Conservation (phyloP, 2,329 filamentous ascomycete species). For the Pyrenophora teres region DNA sequence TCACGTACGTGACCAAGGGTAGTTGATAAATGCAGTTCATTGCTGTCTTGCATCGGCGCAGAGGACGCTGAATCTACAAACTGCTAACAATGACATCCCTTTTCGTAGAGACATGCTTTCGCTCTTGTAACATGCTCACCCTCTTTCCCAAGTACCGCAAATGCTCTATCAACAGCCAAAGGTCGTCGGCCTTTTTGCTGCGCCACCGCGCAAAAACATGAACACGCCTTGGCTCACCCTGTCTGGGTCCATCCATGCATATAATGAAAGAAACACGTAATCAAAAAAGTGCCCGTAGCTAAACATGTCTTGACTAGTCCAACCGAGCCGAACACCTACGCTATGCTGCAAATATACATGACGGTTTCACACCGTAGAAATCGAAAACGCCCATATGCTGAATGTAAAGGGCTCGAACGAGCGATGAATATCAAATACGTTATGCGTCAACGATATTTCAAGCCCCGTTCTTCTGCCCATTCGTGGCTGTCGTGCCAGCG, state of each 20-base stretch:
- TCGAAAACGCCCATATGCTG: constrained; percentile 29
- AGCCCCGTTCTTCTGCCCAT: constrained; percentile 32
- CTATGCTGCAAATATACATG: constrained; percentile 40
- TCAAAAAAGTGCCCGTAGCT: constrained; percentile 23
- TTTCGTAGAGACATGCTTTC: constrained; percentile 11
- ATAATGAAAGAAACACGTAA: constrained; percentile 21
- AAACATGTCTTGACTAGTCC: constrained; percentile 24
- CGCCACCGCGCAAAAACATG: constrained; percentile 23
- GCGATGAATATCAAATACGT: constrained; percentile 4
- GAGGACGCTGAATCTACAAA: constrained; percentile 8
- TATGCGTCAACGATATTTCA: constrained; percentile 7
- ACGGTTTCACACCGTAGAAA: constrained; percentile 23
- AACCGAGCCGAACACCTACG: constrained; percentile 41
- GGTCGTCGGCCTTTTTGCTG: constrained; percentile 19
- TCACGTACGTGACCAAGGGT: background rate
- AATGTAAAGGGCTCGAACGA: constrained; percentile 14
- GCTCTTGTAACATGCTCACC: constrained; percentile 9
- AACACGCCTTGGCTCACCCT: constrained; percentile 21
- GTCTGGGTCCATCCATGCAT: constrained; percentile 26
- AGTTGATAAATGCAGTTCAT: constrained; percentile 3
- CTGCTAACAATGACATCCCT: constrained; percentile 13
- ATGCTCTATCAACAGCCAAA: constrained; percentile 22
- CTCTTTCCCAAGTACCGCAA: constrained; percentile 22
- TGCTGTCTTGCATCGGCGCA: constrained; percentile 7
- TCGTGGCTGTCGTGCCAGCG: constrained; percentile 26